Evolutionary conservation across 306 rosid genomes (phyloP), one percentile per base, ranked within the genome.

Genomic region (Quercus alba): DNA sequence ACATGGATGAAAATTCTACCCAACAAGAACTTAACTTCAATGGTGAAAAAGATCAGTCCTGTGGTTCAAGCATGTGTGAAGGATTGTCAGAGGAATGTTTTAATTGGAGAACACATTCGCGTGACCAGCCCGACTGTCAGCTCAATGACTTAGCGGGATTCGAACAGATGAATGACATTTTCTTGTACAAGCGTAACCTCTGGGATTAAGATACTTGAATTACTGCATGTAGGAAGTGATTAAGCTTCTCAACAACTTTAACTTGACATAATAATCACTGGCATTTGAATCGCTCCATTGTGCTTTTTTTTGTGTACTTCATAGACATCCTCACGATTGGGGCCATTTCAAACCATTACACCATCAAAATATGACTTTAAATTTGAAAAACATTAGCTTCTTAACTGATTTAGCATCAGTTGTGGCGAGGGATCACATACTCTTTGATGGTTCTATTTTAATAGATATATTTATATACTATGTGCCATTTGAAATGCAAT

Each of bases 161-260:
- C 51, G 88, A 87, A 28, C 86, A 75, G 33, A 87, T 75, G 78
- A 91, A 88, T 78, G 94, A 91, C 91, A 89, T 87, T 76, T 91
- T 87, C 97, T 80, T 93, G 97, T 93, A 93, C 87, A 80, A 71
- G 82, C 88, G 71, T 89, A 86, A 90, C 92, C 78, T 87, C 90
- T 92, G 93, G 88, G 86, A 88, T 84, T 90, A 78, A 77, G 79
- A 89, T 86, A 70, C 89, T 87, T 87, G 87, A 84, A 84, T 84
- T 87, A 76, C 61, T 89, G 84, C 87, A 71, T 83, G 85, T 89
- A 86, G 78, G 82, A 87, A 79, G 73, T 81, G 80, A 79, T 86
- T 61, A 83, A 85, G 87, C 71, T 78, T 84, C 82, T 82, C 66
- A 75, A 59, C 73, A 84, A 77, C 80, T 82, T 86, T 83, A 35